Evolutionary conservation across 176 grass and related monocot genomes (phyloP).

Genomic region (Ensete glaucum): DNA sequence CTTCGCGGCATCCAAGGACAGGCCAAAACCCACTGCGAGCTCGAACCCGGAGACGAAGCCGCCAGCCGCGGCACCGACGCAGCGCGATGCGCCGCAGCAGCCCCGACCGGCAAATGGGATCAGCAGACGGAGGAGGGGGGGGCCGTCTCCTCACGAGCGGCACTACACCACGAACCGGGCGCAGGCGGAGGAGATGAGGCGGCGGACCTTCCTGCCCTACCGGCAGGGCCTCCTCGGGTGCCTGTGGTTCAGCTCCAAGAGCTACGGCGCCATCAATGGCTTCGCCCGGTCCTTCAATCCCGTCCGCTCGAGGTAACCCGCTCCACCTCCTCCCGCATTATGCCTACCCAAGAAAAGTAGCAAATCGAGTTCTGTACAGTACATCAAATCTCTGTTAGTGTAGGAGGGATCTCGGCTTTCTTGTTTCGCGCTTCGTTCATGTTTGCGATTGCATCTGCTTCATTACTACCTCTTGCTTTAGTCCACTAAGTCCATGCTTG

Average conservation of each 20-base stretch:
- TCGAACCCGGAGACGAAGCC: neutral
- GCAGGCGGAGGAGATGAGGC: slow-evolving; percentile 29
- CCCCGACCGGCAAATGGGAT: neutral
- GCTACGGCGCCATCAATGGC: slow-evolving; percentile 50
- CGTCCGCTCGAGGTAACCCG: slow-evolving; percentile 14
- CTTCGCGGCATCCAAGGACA: slow-evolving; percentile 8
- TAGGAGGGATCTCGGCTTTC: neutral
- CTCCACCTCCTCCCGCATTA: neutral
- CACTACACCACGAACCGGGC: slow-evolving; percentile 12
- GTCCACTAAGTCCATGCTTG: too few species aligned
- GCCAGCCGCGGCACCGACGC: neutral
- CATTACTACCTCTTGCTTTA: too few species aligned
- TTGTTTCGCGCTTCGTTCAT: neutral
- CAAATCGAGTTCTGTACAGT: neutral
- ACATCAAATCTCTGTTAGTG: neutral
- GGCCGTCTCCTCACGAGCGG: slow-evolving; percentile 20
- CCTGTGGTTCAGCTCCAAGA: slow-evolving; percentile 37
- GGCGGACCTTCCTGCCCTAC: slow-evolving; percentile 56
- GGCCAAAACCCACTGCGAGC: neutral
- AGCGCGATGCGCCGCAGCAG: neutral
- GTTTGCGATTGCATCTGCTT: neutral
- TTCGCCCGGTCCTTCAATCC: slow-evolving; percentile 14
- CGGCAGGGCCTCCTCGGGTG: slow-evolving; percentile 53
- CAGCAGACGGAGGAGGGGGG: neutral
- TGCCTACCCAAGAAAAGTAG: neutral